These are phyloP conservation scores for Xerocomellus intermedius DNA, from an alignment of 768 basidiomycete genomes.

Conservation along the genomic window DNA sequence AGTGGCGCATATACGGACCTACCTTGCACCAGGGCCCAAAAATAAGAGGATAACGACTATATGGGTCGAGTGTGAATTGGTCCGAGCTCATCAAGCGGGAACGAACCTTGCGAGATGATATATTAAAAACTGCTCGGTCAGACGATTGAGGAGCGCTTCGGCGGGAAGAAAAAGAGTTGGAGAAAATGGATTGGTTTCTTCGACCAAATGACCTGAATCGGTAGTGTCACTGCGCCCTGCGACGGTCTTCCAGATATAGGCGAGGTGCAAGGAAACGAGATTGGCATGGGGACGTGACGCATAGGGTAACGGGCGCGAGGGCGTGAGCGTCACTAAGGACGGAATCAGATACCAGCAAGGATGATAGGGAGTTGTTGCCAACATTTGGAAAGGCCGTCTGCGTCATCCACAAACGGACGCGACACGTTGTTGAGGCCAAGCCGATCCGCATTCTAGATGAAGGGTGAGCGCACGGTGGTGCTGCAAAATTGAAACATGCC, in stretches of 20 bases:
- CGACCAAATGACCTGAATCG: constrained; percentile 29
- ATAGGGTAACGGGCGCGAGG: constrained; percentile 36
- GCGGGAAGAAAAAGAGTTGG: constrained; percentile 54
- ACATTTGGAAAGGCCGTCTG: constrained; percentile 44
- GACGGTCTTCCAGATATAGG: constrained; percentile 40
- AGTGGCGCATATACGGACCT: constrained; percentile 19
- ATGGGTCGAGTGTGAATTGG: constrained; percentile 9
- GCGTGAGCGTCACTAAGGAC: constrained; percentile 39
- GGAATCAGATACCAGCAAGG: constrained; percentile 6
- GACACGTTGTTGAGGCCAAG: constrained; percentile 62
- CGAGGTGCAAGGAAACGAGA: constrained; percentile 39
- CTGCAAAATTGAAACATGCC: constrained; percentile 33
- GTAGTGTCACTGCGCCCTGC: constrained; percentile 1
- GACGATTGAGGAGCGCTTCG: constrained; percentile 48
- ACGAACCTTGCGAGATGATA: constrained; percentile 60
- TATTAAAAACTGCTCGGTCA: constrained; percentile 52
- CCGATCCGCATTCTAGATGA: constrained; percentile 52
- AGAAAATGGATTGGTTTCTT: constrained; percentile 49
- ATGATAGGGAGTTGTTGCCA: constrained; percentile 12
- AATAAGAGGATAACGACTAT: constrained; percentile 73
- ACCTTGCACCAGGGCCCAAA: constrained; percentile 72
- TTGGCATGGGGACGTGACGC: constrained; percentile 27
- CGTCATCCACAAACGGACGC: constrained; percentile 45
- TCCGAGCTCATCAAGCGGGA: not conserved
- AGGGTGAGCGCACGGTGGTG: constrained; percentile 9